Percentiles rank a stretch among this genome's conserved stretches.
Conservation (phyloP, 805 yeast species). For the Wickerhamiella kurtzmanii region DNA sequence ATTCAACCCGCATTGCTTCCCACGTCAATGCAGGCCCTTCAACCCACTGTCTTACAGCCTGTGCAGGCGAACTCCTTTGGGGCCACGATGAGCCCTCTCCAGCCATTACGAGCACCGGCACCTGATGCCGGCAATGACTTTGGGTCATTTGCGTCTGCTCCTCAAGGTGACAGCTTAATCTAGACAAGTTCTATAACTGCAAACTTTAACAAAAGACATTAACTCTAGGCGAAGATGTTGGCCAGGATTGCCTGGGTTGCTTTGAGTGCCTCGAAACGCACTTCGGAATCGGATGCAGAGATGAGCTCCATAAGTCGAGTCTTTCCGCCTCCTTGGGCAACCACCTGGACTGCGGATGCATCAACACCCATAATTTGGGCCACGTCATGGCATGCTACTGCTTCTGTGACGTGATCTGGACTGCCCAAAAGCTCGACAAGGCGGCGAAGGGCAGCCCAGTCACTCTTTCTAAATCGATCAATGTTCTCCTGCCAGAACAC, state of each 20-base stretch:
- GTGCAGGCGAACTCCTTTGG: neutral
- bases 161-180: slow-evolving; percentile 5
- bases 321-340: slow-evolving; percentile 51
- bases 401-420: slow-evolving; percentile 29
- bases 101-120: neutral
- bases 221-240: slow-evolving; percentile 38
- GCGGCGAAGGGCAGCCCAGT: slow-evolving; percentile 57
- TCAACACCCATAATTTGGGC: slow-evolving; percentile 45
- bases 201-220: neutral
- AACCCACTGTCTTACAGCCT: neutral
- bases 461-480: slow-evolving; percentile 57
- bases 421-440: slow-evolving; percentile 32
- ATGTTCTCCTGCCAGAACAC: slow-evolving; percentile 86
- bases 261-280: slow-evolving; percentile 86
- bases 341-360: slow-evolving; percentile 45
- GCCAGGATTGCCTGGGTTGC: slow-evolving; percentile 92
- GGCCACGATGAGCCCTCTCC: neutral
- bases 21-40: neutral
- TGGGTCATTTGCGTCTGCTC: slow-evolving; percentile 4
- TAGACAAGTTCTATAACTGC: neutral
- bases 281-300: slow-evolving; percentile 68
- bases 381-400: slow-evolving; percentile 58
- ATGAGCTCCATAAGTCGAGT: slow-evolving; percentile 72
- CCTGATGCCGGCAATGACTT: slow-evolving; percentile 5
- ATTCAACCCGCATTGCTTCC: neutral